phyloP scores from a whole-genome alignment of 2,329 filamentous ascomycete genomes.

The Coniochaeta prunicola region DNA sequence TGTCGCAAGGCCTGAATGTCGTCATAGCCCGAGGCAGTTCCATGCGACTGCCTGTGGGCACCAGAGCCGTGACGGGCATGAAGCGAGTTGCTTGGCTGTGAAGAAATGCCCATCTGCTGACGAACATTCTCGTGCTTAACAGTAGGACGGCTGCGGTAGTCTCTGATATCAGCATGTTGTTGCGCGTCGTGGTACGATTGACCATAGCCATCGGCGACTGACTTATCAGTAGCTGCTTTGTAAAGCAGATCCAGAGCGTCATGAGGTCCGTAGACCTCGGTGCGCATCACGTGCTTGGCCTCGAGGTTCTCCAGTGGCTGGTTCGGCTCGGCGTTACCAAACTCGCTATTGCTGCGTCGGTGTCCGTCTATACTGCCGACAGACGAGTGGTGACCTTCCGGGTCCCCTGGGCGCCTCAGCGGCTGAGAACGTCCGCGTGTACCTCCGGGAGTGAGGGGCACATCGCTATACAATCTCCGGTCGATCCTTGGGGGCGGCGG shows the following conservation, averaged over 20 bases:
- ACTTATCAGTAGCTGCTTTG: slow-evolving; percentile 67
- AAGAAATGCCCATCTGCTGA: slow-evolving; percentile 3
- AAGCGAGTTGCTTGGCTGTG: slow-evolving; percentile 7
- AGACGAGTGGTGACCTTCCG: slow-evolving; percentile 20
- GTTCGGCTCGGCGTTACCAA: slow-evolving; percentile 46
- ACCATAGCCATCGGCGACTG: slow-evolving; percentile 8
- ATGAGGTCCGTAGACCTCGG: slow-evolving; percentile 80
- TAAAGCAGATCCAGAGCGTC: slow-evolving; percentile 89
- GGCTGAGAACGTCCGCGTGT: slow-evolving; percentile 60
- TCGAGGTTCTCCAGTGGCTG: slow-evolving; percentile 58
- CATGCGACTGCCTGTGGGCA: neutral
- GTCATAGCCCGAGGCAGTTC: slow-evolving; percentile 8
- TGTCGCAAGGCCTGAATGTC: slow-evolving; percentile 12
- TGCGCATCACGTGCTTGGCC: slow-evolving; percentile 57
- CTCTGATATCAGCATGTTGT: slow-evolving; percentile 1
- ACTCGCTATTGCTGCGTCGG: slow-evolving; percentile 26
- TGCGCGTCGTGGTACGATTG: neutral
- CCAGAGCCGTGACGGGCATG: slow-evolving; percentile 4
- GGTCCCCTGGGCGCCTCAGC: slow-evolving; percentile 51
- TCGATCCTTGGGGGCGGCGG: slow-evolving; percentile 35
- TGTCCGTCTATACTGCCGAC: neutral
- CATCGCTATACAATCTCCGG: slow-evolving; percentile 38
- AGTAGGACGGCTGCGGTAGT: slow-evolving; percentile 7
- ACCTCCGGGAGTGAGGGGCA: slow-evolving; percentile 59
- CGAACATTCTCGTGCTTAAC: slow-evolving; percentile 13